Evolutionary conservation across 106 monocot species (phyloP), one percentile per base, ranked within the genome.

Genomic region (Platanthera guangdongensis): DNA sequence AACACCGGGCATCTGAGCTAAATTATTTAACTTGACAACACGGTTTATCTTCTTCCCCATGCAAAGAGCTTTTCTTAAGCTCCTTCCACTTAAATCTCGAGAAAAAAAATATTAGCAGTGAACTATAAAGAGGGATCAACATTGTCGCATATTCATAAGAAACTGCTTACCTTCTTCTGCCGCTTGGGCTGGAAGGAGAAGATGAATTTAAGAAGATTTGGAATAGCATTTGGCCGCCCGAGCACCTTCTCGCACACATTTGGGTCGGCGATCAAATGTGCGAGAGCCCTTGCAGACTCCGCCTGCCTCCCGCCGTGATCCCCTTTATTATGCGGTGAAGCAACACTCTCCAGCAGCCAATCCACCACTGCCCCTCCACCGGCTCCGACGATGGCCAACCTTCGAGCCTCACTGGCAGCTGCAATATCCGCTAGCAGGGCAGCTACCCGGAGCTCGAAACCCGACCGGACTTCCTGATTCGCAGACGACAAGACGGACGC

Each of bases 211-310:
- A 99, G 83, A 6, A 99, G 82, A 67, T 82, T 85, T 3, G 99
- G 90, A 25, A 99, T 78, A 4, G 99, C 99, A 68, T 82, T 82
- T 0, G 90, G 99, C 68, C 99, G 81, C 50, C 89, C 90, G 0
- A 99, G 82, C 50, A 99, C 94, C 19, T 75, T 79, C 52, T 57
- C 80, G 57, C 88, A 81, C 13, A 99, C 90, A 55, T 79, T 71
- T 0, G 81, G 83, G 63, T 99, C 99, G 11, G 86, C 87, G 46
- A 99, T 73, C 75, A 99, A 69, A 63, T 88, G 82, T 5, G 99
- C 94, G 8, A 99, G 86, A 9, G 99, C 99, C 85, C 99, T 88
- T 65, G 94, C 99, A 0, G 99, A 82, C 86, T 99, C 99, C 59
- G 92, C 87, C 82, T 92, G 91, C 28, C 86, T 88, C 75, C 92